These are phyloP conservation scores for Acanthamoeba royreba DNA, from an alignment of 208 protist species.

Conservation along the genomic window DNA sequence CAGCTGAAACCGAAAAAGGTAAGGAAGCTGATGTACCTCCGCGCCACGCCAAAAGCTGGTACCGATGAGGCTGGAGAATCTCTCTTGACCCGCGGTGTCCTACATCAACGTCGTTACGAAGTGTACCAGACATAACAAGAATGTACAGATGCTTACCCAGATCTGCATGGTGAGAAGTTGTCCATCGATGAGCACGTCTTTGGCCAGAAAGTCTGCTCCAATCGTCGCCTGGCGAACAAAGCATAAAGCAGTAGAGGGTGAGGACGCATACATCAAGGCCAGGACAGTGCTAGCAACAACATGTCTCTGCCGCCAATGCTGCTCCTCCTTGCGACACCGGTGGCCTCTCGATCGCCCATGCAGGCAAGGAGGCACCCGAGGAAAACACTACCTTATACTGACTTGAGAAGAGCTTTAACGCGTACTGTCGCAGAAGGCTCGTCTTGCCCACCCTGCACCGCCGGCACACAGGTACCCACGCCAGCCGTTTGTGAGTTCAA, in stretches of 20 bases:
- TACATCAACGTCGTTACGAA: too few species aligned
- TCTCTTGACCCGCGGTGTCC: conserved; percentile 64
- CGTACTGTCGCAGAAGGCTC: neutral
- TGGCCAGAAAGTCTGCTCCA: neutral
- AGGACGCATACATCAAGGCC: too few species aligned
- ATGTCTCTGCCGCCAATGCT: too few species aligned
- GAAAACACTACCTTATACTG: neutral
- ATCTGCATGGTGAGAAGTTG: neutral
- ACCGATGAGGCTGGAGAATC: conserved; percentile 65
- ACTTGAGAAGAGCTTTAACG: neutral
- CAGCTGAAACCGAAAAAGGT: too few species aligned
- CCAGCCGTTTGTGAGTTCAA: too few species aligned
- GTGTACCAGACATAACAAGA: too few species aligned
- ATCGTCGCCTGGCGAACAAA: neutral
- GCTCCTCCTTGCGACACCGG: too few species aligned
- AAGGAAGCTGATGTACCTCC: neutral
- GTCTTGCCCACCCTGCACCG: neutral
- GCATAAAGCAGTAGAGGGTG: neutral
- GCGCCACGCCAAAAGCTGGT: conserved; percentile 68
- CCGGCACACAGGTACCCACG: too few species aligned
- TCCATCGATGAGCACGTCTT: neutral
- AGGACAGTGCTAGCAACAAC: neutral
- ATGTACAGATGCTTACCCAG: too few species aligned
- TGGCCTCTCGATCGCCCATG: too few species aligned
- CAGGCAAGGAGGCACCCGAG: too few species aligned